Base-by-base conservation (phyloP, 768 basidiomycete genomes). In the Auriculariales sp. region DNA sequence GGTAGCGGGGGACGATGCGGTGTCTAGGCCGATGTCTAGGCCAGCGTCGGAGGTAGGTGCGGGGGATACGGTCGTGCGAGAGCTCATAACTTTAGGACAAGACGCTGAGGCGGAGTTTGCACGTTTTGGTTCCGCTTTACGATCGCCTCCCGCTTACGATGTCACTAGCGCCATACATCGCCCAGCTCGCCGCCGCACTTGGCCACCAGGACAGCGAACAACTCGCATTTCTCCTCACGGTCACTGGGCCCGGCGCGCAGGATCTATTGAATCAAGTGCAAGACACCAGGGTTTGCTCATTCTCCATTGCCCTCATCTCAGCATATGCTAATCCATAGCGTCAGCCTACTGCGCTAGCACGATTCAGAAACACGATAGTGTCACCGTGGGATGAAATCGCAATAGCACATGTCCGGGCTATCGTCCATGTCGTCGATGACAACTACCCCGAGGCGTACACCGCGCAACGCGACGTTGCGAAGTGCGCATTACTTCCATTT, bases 351-450 rank as follows among this genome's bases (percentile, higher is more conserved):
- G 12, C 42, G 7, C 49, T 69, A 46, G 53, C 62, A 14, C 57
- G 61, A 48, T 84, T 81, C 57, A 71, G 79, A 57, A 82, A 78
- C 9, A 73, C 72, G 49, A 75, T 90, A 59, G 71, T 75, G 49
- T 66, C 63, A 44, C 89, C 89, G 4, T 92, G 88, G 86, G 86
- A 88, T 53, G 88, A 90, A 48, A 82, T 92, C 56, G 78, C 83
- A 6, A 76, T 89, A 46, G 81, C 85, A 59, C 90, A 90, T 61
- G 78, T 89, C 15, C 65, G 89, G 56, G 79, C 81, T 22, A 80
- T 83, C 53, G 73, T 75, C 28, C 75, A 84, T 62, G 73, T 81
- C 32, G 79, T 78, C 33, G 81, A 78, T 57, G 74, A 78, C 57
- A 71, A 80, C 34, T 71, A 74, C 19, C 71, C 64, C 24, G 84